Evolutionary conservation across 1,284 basidiomycete genomes (phyloP).

Genomic region (Cryptococcus maquisensis): DNA sequence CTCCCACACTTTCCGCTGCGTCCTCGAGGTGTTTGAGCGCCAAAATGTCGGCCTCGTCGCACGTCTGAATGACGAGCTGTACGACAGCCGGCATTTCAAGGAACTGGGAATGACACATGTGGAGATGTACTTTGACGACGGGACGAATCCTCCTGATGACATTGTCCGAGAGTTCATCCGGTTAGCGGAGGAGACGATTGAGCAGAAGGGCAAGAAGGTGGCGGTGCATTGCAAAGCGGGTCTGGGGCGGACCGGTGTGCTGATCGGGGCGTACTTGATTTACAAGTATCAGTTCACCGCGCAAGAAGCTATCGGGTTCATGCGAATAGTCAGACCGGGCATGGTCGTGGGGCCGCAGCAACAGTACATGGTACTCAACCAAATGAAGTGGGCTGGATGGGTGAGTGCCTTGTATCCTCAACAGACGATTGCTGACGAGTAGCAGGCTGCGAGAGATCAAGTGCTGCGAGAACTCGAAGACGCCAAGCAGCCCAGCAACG

Average conservation of each 20-base stretch:
- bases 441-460: constrained; percentile 51
- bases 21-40: constrained; percentile 86
- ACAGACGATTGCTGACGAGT: constrained; percentile 48
- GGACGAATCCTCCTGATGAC: constrained; percentile 75
- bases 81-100: constrained; percentile 78
- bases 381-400: constrained; percentile 91
- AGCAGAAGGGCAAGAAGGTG: constrained; percentile 63
- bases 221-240: constrained; percentile 70
- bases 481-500: constrained; percentile 56
- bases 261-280: constrained; percentile 96
- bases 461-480: constrained; percentile 67
- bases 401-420: constrained; percentile 57
- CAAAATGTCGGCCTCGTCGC: constrained; percentile 87
- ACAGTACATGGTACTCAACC: constrained; percentile 95
- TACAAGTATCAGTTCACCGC: constrained; percentile 99
- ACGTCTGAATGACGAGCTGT: constrained; percentile 89
- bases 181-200: constrained; percentile 70
- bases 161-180: constrained; percentile 88
- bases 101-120: constrained; percentile 80
- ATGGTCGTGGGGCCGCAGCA: constrained; percentile 80
- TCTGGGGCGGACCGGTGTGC: constrained; percentile 60
- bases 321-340: constrained; percentile 88
- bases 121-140: constrained; percentile 92
- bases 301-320: constrained; percentile 93
- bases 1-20: constrained; percentile 74